Percentiles rank a stretch among this genome's conserved stretches.
These are phyloP conservation scores for Fusarium chuoi DNA, from an alignment of 2,329 filamentous ascomycete species.

Conservation along the genomic window DNA sequence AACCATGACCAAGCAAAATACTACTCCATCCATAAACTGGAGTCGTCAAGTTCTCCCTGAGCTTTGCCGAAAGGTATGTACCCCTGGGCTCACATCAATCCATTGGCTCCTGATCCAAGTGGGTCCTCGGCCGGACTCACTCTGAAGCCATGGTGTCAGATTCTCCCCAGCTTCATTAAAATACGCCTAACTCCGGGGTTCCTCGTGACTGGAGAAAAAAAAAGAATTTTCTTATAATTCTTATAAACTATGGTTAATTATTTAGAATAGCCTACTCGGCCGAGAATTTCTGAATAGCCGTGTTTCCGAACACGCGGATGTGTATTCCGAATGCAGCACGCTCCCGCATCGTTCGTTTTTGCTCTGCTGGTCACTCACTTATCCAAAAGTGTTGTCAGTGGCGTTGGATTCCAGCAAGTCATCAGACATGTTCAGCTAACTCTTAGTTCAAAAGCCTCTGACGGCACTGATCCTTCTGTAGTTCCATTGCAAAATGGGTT, in stretches of 20 bases:
- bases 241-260: background rate
- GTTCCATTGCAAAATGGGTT: background rate
- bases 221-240: background rate
- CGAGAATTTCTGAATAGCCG: conserved; percentile 23
- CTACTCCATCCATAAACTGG: background rate
- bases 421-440: conserved; percentile 3
- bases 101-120: background rate
- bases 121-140: conserved; percentile 31
- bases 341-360: background rate
- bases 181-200: conserved; percentile 18
- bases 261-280: conserved; percentile 20
- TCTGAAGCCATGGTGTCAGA: conserved; percentile 34
- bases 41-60: background rate
- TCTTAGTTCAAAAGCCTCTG: background rate
- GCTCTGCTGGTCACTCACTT: background rate
- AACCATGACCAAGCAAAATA: conserved; percentile 19
- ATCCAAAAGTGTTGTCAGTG: background rate
- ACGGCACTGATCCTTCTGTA: background rate
- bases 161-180: conserved; percentile 19
- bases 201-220: conserved; percentile 25
- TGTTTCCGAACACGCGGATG: conserved; percentile 20
- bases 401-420: conserved; percentile 28
- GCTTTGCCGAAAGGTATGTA: conserved; percentile 3
- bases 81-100: conserved; percentile 14
- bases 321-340: conserved; percentile 9